Evolutionary conservation across 2,329 filamentous ascomycete genomes (phyloP), one percentile per base, ranked within the genome.

Genomic region (Fusarium temperatum): DNA sequence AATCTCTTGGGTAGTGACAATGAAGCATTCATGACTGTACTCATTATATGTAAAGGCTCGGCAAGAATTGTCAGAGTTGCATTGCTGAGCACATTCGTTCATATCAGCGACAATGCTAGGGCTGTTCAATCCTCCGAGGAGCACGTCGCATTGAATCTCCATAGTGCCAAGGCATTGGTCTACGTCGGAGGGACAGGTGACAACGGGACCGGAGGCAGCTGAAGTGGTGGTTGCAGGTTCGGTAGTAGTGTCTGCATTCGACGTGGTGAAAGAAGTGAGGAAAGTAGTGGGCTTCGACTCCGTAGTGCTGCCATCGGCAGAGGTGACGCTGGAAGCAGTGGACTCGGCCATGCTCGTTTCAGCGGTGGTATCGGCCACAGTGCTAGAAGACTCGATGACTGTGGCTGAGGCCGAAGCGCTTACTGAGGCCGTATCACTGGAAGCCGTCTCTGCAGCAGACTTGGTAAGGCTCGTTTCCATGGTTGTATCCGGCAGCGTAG

Each of bases 321-420:
- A 47, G 0, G 45, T 28, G 4, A 8, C 26, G 18, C 26, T 28
- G 13, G 26, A 47, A 47, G 0, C 45, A 28, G 18, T 28, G 15
- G 44, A 28, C 24, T 47, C 44, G 0, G 24, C 8, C 22, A 47
- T 1, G 13, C 18, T 47, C 13, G 18, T 11, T 28, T 47, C 26
- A 1, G 14, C 20, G 3, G 44, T 22, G 44, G 44, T 28, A 7
- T 20, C 44, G 5, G 12, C 24, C 8, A 28, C 24, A 47, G 44
- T 26, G 3, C 18, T 26, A 7, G 44, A 20, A 10, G 44, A 26
- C 18, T 45, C 24, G 1, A 10, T 5, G 5, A 10, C 0, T 0
- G 42, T 45, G 5, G 5, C 11, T 26, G 42, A 45, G 17, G 2
- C 15, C 0, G n/a, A 44, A 5, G 17, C n/a, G 11, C 15, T 18